A percentile compares a stretch with the other conserved stretches of the same genome.
These are phyloP conservation scores for Oryza australiensis DNA, from an alignment of 176 grass and related monocot genomes.

Conservation along the genomic window DNA sequence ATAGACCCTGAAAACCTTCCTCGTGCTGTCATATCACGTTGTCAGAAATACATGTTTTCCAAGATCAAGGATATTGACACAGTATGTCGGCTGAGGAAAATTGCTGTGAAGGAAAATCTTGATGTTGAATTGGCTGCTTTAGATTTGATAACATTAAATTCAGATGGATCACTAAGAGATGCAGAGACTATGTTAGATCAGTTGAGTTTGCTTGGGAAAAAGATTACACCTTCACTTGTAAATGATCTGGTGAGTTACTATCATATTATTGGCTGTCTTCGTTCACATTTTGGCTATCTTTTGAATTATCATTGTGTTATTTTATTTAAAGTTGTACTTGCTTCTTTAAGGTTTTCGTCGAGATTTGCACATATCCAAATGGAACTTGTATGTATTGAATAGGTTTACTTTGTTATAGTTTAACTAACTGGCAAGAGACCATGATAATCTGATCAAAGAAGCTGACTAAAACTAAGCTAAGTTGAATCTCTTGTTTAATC, in stretches of 20 bases:
- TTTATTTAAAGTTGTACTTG: slow-evolving; percentile 23
- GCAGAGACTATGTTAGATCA: slow-evolving; percentile 98
- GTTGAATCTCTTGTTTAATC: slow-evolving; percentile 5
- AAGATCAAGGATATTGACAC: slow-evolving; percentile 90
- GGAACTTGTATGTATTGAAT: slow-evolving; percentile 22
- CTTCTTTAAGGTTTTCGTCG: slow-evolving; percentile 16
- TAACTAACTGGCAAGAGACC: background rate
- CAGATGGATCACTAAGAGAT: slow-evolving; percentile 89
- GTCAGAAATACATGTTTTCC: slow-evolving; percentile 81
- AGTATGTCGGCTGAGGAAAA: slow-evolving; percentile 67
- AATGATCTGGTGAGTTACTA: slow-evolving; percentile 79
- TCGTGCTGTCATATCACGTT: slow-evolving; percentile 69
- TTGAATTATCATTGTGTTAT: background rate
- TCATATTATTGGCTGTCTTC: too few relatives aligned
- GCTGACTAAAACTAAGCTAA: background rate
- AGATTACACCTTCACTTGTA: slow-evolving; percentile 81
- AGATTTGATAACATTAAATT: slow-evolving; percentile 86
- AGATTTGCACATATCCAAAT: slow-evolving; percentile 20
- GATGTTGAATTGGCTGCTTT: slow-evolving; percentile 87
- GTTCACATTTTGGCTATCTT: slow-evolving; percentile 30
- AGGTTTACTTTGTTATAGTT: background rate
- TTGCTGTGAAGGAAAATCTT: slow-evolving; percentile 69
- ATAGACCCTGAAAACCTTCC: slow-evolving; percentile 77
- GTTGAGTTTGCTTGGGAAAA: slow-evolving; percentile 90
- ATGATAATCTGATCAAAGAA: background rate